Percentiles rank a stretch among this genome's conserved stretches.
phyloP scores from a whole-genome alignment of 805 yeast genomes.

The Teunomyces lycoperdinae region DNA sequence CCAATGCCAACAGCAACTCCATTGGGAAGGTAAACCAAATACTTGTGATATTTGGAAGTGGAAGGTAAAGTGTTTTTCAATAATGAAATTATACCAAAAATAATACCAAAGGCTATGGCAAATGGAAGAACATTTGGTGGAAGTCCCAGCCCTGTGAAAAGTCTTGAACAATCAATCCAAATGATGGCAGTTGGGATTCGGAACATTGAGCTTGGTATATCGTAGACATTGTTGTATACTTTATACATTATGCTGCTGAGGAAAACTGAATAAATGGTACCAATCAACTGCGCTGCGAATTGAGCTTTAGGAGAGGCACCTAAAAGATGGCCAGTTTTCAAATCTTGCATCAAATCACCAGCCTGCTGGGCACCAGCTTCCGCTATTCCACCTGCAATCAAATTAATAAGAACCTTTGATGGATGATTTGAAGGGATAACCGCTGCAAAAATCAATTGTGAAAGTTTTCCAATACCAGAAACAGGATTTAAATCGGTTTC shows the following conservation, averaged over 20 bases:
- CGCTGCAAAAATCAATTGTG: slow-evolving; percentile 84
- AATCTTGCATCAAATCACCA: slow-evolving; percentile 96
- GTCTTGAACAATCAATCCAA: slow-evolving; percentile 94
- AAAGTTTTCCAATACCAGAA: slow-evolving; percentile 91
- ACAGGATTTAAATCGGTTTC: slow-evolving; percentile 97
- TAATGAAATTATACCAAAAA: slow-evolving; percentile 69
- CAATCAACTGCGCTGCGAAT: slow-evolving; percentile 84
- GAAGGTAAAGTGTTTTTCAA: slow-evolving; percentile 55
- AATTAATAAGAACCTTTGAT: slow-evolving; percentile 76
- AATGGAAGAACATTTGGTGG: slow-evolving; percentile 73
- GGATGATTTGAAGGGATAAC: slow-evolving; percentile 73
- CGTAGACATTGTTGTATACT: slow-evolving; percentile 76
- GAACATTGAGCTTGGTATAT: slow-evolving; percentile 77
- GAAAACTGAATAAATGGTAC: slow-evolving; percentile 80
- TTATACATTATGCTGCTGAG: slow-evolving; percentile 80
- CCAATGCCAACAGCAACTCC: slow-evolving; percentile 99
- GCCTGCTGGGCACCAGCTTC: slow-evolving; percentile 99
- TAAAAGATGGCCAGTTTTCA: slow-evolving; percentile 87
- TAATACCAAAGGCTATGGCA: slow-evolving; percentile 57
- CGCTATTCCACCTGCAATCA: slow-evolving; percentile 94
- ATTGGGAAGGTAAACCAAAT: slow-evolving; percentile 67
- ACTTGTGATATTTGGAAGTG: slow-evolving; percentile 33
- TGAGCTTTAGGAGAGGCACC: slow-evolving; percentile 95
- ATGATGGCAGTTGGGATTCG: slow-evolving; percentile 93
- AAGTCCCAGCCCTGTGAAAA: slow-evolving; percentile 86